Evolutionary conservation across 2,329 filamentous ascomycete genomes (phyloP).

Genomic region (Aspergillus neotritici): DNA sequence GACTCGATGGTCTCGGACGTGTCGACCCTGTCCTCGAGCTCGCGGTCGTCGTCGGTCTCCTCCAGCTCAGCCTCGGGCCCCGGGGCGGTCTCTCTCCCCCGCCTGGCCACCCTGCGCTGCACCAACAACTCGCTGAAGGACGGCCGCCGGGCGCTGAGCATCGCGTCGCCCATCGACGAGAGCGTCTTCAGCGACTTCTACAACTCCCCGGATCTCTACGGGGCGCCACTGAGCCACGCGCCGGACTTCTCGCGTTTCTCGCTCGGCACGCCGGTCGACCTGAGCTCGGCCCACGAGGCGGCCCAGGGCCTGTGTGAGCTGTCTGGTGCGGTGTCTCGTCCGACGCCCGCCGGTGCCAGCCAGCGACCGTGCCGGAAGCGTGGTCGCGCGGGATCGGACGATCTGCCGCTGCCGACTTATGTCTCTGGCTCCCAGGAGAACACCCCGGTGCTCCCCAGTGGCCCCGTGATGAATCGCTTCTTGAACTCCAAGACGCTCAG

Average conservation of each 20-base stretch:
- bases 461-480: constrained; percentile 28
- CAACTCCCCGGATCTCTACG: constrained; percentile 31
- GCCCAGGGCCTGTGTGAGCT: constrained; percentile 39
- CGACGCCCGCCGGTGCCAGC: constrained; percentile 12
- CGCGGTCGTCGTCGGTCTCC: constrained; percentile 48
- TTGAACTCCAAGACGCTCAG: constrained; percentile 20
- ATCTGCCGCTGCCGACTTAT: constrained; percentile 33
- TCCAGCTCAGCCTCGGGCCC: constrained; percentile 34
- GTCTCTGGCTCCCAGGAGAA: constrained; percentile 25
- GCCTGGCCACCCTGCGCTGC: constrained; percentile 37
- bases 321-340: constrained; percentile 28
- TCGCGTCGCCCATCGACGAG: constrained; percentile 37
- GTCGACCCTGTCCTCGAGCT: constrained; percentile 50
- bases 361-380: constrained; percentile 34
- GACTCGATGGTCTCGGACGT: constrained; percentile 60
- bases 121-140: constrained; percentile 36
- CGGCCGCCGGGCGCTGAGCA: constrained; percentile 29
- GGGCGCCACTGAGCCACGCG: constrained; percentile 18
- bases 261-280: constrained; percentile 27
- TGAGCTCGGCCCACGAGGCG: constrained; percentile 30
- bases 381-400: constrained; percentile 36
- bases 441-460: constrained; percentile 28
- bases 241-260: constrained; percentile 34
- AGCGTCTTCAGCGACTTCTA: constrained; percentile 28
- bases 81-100: constrained; percentile 24